Evolutionary conservation across 2,329 filamentous ascomycete species (phyloP).

Genomic region (Calonectria hawksworthii): DNA sequence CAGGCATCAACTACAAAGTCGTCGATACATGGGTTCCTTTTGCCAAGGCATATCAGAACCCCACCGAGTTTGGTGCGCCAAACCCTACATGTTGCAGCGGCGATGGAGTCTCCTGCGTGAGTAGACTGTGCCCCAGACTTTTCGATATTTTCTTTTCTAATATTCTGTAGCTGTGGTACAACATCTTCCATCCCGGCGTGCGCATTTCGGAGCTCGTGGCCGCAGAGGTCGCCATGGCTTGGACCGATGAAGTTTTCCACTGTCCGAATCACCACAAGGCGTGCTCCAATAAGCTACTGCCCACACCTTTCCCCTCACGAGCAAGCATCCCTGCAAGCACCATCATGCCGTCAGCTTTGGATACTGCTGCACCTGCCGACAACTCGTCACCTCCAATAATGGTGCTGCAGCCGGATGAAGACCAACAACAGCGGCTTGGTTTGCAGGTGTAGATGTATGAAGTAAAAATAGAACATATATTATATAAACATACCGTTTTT

Average conservation of each 20-base stretch:
- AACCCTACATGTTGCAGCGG: not conserved
- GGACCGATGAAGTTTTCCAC: not conserved
- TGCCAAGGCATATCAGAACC: not conserved
- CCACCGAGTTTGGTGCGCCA: slow-evolving; percentile 1
- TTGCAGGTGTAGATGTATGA: not conserved
- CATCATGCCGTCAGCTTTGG: not conserved
- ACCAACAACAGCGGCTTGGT: not conserved
- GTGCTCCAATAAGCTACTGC: not conserved
- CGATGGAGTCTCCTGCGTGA: not conserved
- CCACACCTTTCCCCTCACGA: not conserved
- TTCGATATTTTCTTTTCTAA: too few relatives aligned
- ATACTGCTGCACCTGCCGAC: not conserved
- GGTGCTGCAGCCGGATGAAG: not conserved
- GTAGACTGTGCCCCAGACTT: not conserved
- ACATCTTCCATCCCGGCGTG: not conserved
- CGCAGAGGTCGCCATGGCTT: not conserved
- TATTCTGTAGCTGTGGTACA: not conserved
- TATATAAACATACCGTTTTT: not conserved
- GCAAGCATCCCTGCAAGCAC: not conserved
- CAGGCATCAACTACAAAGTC: not conserved
- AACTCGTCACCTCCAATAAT: not conserved
- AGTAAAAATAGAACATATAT: not conserved
- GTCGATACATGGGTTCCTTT: not conserved
- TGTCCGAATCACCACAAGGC: not conserved
- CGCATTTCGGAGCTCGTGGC: not conserved